Evolutionary conservation across 495 filamentous ascomycete species (phyloP), one percentile per base, ranked within the genome.

Genomic region (Bacidia rubella): DNA sequence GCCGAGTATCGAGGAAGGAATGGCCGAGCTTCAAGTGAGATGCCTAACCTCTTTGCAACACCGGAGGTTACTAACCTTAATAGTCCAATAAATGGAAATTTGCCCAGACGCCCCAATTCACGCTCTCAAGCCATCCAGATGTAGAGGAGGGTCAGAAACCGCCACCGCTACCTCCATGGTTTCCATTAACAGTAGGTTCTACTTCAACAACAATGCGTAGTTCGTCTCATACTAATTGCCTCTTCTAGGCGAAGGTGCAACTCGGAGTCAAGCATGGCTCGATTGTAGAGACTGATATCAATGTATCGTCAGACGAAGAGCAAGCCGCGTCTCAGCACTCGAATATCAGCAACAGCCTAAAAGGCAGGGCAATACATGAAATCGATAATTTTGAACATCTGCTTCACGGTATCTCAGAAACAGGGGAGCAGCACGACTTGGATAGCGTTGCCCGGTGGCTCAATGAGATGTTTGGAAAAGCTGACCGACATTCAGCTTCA

Each of bases 91-190:
- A 83, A 11, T 94, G 87, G 86, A 82, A 83, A 57, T 93, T 81
- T 63, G 75, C 73, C 2, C 86, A 94, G 64, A 95, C 89, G 19
- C 89, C 89, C 0, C 78, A 82, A 59, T 95, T 96, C 63, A 83
- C 77, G 22, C 82, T 94, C 44, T 80, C 77, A 5, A 79, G 74
- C 19, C 70, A 73, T 48, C 40, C 63, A 2, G 57, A 48, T 52
- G 57, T 56, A 25, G 54, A 58, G 46, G 46, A 58, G 21, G 46
- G 56, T 15, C 19, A 48, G 2, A 39, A 47, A 10, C 5, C 12
- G 17, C 54, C 55, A 59, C 65, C 50, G 10, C n/a, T 56, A 11
- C 60, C 47, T 3, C 24, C 24, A 12, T 38, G 43, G 12, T 49
- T 57, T n/a, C 29, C 29, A 5, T 35, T 15, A 15, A 15, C 5